phyloP scores from a whole-genome alignment of 345 rosid species.

The Euphorbia lathyris region DNA sequence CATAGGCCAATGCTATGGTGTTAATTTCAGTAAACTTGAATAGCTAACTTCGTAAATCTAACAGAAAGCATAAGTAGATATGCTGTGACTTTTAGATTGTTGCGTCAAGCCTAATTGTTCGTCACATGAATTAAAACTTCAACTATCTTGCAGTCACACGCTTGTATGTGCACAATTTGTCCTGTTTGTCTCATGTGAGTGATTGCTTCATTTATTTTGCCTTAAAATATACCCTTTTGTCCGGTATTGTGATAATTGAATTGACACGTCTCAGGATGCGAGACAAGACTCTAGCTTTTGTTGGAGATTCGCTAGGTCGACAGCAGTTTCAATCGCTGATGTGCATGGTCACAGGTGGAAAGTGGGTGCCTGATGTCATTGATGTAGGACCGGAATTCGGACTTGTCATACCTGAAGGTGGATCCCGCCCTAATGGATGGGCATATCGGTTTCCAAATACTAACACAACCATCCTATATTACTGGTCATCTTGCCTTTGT shows the following conservation, averaged over 20 bases:
- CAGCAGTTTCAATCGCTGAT: conserved; percentile 80
- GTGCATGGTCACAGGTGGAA: conserved; percentile 78
- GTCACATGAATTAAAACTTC: background rate
- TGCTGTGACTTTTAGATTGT: background rate
- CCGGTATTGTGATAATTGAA: conserved; percentile 11
- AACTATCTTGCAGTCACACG: background rate
- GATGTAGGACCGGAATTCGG: conserved; percentile 65
- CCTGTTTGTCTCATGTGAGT: background rate
- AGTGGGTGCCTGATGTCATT: conserved; percentile 38
- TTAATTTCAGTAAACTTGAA: background rate
- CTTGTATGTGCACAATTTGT: background rate
- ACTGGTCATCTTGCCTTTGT: conserved; percentile 75
- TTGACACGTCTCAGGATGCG: conserved; percentile 48
- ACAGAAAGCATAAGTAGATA: background rate
- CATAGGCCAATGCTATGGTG: background rate
- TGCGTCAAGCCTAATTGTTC: no score
- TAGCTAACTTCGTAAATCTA: background rate
- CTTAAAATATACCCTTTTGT: background rate
- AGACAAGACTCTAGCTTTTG: conserved; percentile 71
- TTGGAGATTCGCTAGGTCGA: conserved; percentile 84
- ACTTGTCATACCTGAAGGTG: conserved; percentile 44
- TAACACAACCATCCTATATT: conserved; percentile 63
- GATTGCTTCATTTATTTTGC: background rate
- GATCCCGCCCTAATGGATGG: conserved; percentile 71
- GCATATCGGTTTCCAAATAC: conserved; percentile 66